Percentiles rank a stretch among this genome's conserved stretches.
Evolutionary conservation across 2,329 filamentous ascomycete genomes (phyloP).

Genomic region (Ophiostoma australiae): DNA sequence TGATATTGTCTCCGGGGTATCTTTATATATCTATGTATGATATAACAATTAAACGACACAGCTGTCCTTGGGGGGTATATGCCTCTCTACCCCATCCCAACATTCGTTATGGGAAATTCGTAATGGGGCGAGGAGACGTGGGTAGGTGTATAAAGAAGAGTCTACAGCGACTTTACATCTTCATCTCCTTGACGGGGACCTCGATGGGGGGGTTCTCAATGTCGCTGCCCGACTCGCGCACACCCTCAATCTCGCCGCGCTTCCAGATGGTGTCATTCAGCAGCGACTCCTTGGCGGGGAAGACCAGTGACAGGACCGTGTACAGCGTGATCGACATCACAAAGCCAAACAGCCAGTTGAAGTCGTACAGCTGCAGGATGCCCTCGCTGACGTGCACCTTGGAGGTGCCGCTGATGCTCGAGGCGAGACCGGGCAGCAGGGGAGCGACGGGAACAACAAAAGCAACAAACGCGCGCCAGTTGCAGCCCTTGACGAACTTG

Average conservation of each 20-base stretch:
- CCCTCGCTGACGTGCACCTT: constrained; percentile 37
- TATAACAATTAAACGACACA: constrained; percentile 3
- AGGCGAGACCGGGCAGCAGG: constrained; percentile 34
- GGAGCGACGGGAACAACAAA: constrained; percentile 32
- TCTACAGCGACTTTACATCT: constrained; percentile 2
- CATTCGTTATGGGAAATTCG: constrained; percentile 8
- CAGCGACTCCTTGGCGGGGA: constrained; percentile 48
- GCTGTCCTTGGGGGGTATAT: not conserved
- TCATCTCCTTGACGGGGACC: constrained; percentile 19
- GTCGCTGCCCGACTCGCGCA: constrained; percentile 27
- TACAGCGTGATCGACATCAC: constrained; percentile 53
- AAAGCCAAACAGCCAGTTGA: constrained; percentile 64
- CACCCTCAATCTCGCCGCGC: constrained; percentile 30
- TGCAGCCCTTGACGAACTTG: constrained; percentile 32
- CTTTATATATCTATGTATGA: not conserved
- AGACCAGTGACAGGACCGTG: constrained; percentile 43
- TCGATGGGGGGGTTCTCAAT: constrained; percentile 24
- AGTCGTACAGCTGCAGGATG: constrained; percentile 52
- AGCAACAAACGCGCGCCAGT: constrained; percentile 30
- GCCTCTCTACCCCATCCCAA: constrained; percentile 3
- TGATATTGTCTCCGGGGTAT: not conserved
- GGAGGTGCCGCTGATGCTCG: constrained; percentile 26
- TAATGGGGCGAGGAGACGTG: constrained; percentile 6
- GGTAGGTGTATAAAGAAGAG: not conserved
- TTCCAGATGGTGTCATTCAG: constrained; percentile 41